These are phyloP conservation scores for Agastache rugosa DNA, from an alignment of 257 asterid species.

Conservation along the genomic window DNA sequence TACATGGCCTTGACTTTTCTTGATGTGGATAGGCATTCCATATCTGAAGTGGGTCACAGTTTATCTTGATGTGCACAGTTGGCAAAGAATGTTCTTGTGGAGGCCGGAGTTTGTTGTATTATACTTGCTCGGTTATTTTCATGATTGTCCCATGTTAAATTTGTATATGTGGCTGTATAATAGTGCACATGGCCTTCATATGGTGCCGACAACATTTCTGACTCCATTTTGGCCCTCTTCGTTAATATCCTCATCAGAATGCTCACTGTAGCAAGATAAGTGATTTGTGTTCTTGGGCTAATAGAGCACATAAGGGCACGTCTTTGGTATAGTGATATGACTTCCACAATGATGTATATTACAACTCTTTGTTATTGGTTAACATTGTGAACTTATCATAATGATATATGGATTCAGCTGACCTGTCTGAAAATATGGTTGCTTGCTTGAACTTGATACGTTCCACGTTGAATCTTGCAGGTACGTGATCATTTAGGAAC, in stretches of 20 bases:
- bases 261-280: background rate
- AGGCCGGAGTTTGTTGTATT: slow-evolving; percentile 1
- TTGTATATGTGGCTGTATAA: slow-evolving; percentile 9
- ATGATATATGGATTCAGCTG: background rate
- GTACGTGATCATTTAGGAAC: background rate
- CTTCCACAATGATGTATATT: too few species aligned
- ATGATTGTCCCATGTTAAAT: background rate
- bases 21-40: background rate
- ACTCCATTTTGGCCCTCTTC: background rate
- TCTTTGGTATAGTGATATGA: background rate
- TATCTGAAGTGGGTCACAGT: slow-evolving; percentile 3
- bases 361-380: slow-evolving; percentile 1
- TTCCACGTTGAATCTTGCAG: background rate
- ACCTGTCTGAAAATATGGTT: background rate
- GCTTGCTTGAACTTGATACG: background rate
- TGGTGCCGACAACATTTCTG: slow-evolving; percentile 2
- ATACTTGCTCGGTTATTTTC: background rate
- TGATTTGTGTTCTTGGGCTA: slow-evolving; percentile 12
- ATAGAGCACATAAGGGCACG: background rate
- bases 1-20: slow-evolving; percentile 8
- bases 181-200: background rate
- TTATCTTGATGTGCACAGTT: background rate
- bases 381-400: background rate
- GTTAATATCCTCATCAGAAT: background rate
- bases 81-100: slow-evolving; percentile 18